phyloP scores from a whole-genome alignment of 2,329 filamentous ascomycete genomes.

The Scolecobasidium constrictum region DNA sequence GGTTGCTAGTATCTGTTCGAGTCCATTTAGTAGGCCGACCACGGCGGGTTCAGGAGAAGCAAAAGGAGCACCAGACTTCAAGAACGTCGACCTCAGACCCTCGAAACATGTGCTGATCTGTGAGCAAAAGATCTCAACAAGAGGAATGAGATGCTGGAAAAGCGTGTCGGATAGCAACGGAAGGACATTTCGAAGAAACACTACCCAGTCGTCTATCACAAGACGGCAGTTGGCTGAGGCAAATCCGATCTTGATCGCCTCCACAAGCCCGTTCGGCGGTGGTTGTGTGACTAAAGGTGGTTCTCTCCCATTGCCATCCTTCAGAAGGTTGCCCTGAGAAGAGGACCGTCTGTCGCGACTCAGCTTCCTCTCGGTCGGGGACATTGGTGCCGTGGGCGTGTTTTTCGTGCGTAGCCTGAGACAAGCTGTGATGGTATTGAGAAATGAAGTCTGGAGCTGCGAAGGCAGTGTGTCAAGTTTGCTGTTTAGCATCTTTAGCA shows the following conservation, averaged over 20 bases:
- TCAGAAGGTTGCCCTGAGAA: neutral
- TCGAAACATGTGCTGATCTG: conserved; percentile 66
- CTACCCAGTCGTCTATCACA: conserved; percentile 84
- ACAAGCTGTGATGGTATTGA: conserved; percentile 66
- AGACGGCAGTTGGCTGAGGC: conserved; percentile 61
- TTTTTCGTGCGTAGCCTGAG: conserved; percentile 28
- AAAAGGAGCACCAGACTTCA: conserved; percentile 24
- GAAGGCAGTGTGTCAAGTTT: conserved; percentile 53
- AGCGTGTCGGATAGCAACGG: conserved; percentile 75
- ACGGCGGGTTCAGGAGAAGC: conserved; percentile 58
- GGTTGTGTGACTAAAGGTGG: neutral
- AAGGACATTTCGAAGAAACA: conserved; percentile 71
- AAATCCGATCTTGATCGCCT: conserved; percentile 73
- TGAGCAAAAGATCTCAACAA: conserved; percentile 80
- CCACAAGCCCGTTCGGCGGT: conserved; percentile 64
- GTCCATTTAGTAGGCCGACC: conserved; percentile 79
- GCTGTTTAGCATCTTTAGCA: conserved; percentile 58
- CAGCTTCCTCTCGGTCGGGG: neutral
- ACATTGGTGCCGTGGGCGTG: neutral
- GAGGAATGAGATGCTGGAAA: conserved; percentile 79
- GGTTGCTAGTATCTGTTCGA: conserved; percentile 81
- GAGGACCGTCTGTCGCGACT: conserved; percentile 3
- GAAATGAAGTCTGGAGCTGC: conserved; percentile 63
- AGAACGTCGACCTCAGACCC: conserved; percentile 56
- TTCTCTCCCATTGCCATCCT: neutral